Percentiles rank a stretch among this genome's conserved stretches.
These are phyloP conservation scores for Phymatotrichopsis omnivora DNA, from an alignment of 2,329 filamentous ascomycete species.

Conservation along the genomic window DNA sequence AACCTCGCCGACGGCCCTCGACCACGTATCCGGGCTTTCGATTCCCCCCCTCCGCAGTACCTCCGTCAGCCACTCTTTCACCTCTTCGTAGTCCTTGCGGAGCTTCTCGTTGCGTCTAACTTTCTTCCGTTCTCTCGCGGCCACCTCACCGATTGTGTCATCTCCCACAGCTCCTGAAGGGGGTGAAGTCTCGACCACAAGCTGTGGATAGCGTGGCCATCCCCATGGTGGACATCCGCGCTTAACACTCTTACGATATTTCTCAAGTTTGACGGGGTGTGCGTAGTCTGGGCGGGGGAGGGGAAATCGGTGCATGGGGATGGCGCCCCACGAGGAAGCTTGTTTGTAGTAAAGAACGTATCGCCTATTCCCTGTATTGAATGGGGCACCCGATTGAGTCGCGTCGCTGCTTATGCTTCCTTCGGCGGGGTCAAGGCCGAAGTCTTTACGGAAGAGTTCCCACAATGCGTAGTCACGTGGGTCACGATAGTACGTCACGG, in stretches of 20 bases:
- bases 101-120: conserved; percentile 13
- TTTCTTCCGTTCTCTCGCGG: conserved; percentile 1
- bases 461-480: conserved; percentile 10
- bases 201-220: conserved; percentile 13
- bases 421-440: background rate
- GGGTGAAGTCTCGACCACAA: conserved; percentile 8
- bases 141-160: background rate
- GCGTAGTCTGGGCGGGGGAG: conserved; percentile 6
- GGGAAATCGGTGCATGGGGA: background rate
- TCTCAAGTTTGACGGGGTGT: conserved; percentile 8
- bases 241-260: background rate
- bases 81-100: no score
- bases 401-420: no score
- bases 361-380: background rate
- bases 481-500: no score
- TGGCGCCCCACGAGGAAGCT: background rate
- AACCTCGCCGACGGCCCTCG: no score
- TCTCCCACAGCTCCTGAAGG: background rate
- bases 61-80: no score
- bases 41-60: no score
- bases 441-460: conserved; percentile 16
- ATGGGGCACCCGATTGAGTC: no score
- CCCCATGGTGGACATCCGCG: conserved; percentile 8
- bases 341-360: background rate
- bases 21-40: no score